phyloP scores from a whole-genome alignment of 2,329 filamentous ascomycete species.

The Fusarium veterinarium region DNA sequence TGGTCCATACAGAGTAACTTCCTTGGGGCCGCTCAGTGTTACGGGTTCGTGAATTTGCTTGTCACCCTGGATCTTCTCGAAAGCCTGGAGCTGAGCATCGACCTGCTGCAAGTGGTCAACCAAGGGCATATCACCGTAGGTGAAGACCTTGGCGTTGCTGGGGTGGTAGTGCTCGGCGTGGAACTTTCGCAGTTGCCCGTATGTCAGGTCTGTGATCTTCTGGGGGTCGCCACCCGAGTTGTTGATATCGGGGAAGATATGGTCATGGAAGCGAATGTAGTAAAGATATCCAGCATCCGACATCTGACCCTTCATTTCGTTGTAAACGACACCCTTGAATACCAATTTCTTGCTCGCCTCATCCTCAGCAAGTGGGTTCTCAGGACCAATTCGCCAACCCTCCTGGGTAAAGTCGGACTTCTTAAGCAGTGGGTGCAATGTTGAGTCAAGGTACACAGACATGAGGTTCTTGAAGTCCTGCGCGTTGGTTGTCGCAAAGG shows the following conservation, averaged over 20 bases:
- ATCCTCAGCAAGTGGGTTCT: slow-evolving; percentile 76
- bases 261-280: slow-evolving; percentile 94
- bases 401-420: slow-evolving; percentile 94
- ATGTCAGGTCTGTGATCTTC: slow-evolving; percentile 95
- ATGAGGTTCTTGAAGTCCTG: slow-evolving; percentile 97
- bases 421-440: slow-evolving; percentile 88
- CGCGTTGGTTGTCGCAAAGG: slow-evolving; percentile 94
- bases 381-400: slow-evolving; percentile 94
- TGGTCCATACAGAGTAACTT: slow-evolving; percentile 81
- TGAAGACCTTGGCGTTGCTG: slow-evolving; percentile 95
- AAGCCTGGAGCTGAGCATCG: slow-evolving; percentile 77
- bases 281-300: slow-evolving; percentile 96
- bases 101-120: slow-evolving; percentile 83
- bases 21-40: slow-evolving; percentile 74
- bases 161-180: slow-evolving; percentile 96
- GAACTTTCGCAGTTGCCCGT: slow-evolving; percentile 88
- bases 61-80: slow-evolving; percentile 77
- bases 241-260: slow-evolving; percentile 92
- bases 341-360: slow-evolving; percentile 76
- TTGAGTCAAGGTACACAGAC: slow-evolving; percentile 96
- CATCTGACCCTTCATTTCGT: slow-evolving; percentile 99
- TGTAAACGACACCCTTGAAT: slow-evolving; percentile 98
- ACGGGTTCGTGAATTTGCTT: slow-evolving; percentile 81
- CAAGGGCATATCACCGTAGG: slow-evolving; percentile 93
- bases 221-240: slow-evolving; percentile 97